Evolutionary conservation across 169 alveolate species (phyloP), one percentile per base, ranked within the genome.

Genomic region (Besnoitia besnoiti): DNA sequence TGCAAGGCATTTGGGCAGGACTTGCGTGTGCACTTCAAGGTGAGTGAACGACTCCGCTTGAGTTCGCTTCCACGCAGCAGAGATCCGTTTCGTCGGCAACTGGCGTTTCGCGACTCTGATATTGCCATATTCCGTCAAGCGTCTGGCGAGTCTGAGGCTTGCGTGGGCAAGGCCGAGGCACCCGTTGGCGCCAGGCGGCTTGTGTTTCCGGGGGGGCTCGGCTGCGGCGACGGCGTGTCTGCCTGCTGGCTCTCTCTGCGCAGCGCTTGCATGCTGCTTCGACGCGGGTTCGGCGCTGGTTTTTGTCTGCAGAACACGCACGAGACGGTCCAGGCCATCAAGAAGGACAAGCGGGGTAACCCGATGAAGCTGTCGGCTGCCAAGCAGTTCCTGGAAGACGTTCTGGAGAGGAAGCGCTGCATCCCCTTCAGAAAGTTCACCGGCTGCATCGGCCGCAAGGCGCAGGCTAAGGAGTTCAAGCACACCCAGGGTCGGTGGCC

Each of bases 401-500:
- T 99, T 76, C 96, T 99, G 80, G 99, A 98, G 85, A 98, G 97
- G 94, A 98, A 98, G 96, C 95, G 99, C 90, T 97, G 99, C 94
- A 97, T 99, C 42, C 99, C 99, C 42, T 99, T 98, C 97, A 98
- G 98, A 90, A 98, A 98, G 96, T 98, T 95, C 97, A 97, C 96
- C 95, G 99, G 99, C 77, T 99, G 99, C 76, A 98, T 98, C 44
- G 99, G 99, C 90, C 98, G 99, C 94, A 97, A 99, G 67, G 99
- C 99, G 44, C 99, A 99, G 96, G 99, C 99, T 75, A 98, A 98
- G 95, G 98, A 95, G 93, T 98, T 96, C 95, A 98, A 98, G 91
- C 96, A 94, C 92, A 97, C 99, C 40, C 99, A 98, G 96, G 99
- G 99, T 44, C 97, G 99, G 93, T 99, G 99, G 99, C 99, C 99